A percentile compares a stretch with the other conserved stretches of the same genome.
Conservation (phyloP, 257 asterid genomes). For the Solanum corneliomulleri region DNA sequence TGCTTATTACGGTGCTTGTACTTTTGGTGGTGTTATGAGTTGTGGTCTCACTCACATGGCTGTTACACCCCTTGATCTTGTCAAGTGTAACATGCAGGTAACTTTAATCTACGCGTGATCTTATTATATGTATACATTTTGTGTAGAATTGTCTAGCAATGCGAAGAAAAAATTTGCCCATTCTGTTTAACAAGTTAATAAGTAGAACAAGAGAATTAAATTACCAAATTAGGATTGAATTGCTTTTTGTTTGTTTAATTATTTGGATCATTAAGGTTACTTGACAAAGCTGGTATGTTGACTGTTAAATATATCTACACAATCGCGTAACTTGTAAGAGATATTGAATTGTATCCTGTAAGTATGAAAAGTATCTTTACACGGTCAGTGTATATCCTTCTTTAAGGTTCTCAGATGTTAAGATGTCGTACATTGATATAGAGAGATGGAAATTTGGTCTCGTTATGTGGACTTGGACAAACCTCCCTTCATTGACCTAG, state of each 20-base stretch:
- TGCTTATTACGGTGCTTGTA: slow-evolving; percentile 51
- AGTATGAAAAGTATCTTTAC: background rate
- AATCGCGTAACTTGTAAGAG: background rate
- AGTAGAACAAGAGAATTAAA: background rate
- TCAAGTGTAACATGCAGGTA: slow-evolving; percentile 96
- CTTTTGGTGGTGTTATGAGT: slow-evolving; percentile 49
- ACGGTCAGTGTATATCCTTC: background rate
- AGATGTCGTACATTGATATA: too few species aligned
- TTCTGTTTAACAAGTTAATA: background rate
- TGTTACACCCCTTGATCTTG: slow-evolving; percentile 76
- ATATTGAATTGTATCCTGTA: background rate
- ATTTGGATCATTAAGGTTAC: background rate
- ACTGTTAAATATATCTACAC: background rate
- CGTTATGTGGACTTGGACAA: too few species aligned
- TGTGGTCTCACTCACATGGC: slow-evolving; percentile 76
- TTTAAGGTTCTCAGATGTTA: too few species aligned
- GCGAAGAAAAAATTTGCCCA: background rate
- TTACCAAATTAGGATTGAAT: background rate
- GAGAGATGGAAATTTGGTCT: too few species aligned
- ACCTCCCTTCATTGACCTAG: too few species aligned
- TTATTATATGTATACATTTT: background rate
- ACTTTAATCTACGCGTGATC: background rate
- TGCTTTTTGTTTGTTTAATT: background rate
- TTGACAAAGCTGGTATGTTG: background rate
- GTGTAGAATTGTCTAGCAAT: background rate